Conservation (phyloP, 2,329 filamentous ascomycete species). For the Ophiosphaerella korrae region DNA sequence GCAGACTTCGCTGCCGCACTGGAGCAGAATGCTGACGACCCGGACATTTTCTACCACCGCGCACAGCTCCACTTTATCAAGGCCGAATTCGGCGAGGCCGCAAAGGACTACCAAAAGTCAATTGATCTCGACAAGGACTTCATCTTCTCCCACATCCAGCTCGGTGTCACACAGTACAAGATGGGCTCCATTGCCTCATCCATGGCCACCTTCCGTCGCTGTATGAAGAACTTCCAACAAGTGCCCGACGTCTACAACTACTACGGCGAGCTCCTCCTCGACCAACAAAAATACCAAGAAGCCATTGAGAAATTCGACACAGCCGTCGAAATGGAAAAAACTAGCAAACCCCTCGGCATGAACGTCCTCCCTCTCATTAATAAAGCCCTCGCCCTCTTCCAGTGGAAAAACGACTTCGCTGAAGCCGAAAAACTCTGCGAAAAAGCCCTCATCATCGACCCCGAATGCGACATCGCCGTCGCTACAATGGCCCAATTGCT, state of each 20-base stretch:
- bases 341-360: conserved; percentile 91
- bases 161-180: conserved; percentile 99
- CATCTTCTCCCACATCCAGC: conserved; percentile 99
- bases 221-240: conserved; percentile 97
- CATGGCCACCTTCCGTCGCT: conserved; percentile 96
- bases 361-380: conserved; percentile 98
- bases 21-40: conserved; percentile 82
- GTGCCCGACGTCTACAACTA: conserved; percentile 99
- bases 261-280: conserved; percentile 94
- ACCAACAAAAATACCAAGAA: conserved; percentile 94
- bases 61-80: conserved; percentile 98
- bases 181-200: conserved; percentile 97
- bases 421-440: conserved; percentile 96
- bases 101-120: conserved; percentile 98
- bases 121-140: conserved; percentile 95
- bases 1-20: conserved; percentile 87
- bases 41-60: conserved; percentile 98
- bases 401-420: conserved; percentile 95
- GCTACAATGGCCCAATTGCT: conserved; percentile 98
- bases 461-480: conserved; percentile 97
- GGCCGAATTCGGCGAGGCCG: conserved; percentile 87
- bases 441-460: conserved; percentile 96
- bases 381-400: conserved; percentile 95
- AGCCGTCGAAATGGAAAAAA: conserved; percentile 98
- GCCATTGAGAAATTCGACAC: conserved; percentile 98